Evolutionary conservation across 495 filamentous ascomycete species (phyloP).

Genomic region (Lepidopterella palustris): DNA sequence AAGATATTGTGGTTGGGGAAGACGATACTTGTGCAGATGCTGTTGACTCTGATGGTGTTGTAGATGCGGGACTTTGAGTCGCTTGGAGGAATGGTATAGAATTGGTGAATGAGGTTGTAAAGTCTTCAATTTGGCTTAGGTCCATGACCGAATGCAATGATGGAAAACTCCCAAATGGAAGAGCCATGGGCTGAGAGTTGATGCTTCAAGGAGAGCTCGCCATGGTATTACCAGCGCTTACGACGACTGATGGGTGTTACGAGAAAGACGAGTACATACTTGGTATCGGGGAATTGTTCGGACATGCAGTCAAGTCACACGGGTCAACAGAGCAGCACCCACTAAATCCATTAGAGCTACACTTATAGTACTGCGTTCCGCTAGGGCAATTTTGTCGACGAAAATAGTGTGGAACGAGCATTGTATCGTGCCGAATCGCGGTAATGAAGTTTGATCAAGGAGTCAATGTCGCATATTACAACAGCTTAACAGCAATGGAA

Average conservation of each 20-base stretch:
- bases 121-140: neutral
- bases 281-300: neutral
- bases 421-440: neutral
- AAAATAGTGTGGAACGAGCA: neutral
- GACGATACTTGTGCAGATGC: neutral
- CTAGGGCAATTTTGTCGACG: neutral
- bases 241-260: neutral
- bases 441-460: too few relatives aligned
- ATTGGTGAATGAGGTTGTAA: neutral
- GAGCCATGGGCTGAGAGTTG: neutral
- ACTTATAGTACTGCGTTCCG: neutral
- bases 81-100: too few relatives aligned
- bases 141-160: neutral
- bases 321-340: constrained; percentile 1
- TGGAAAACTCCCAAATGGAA: neutral
- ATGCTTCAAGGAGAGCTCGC: neutral
- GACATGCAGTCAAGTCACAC: constrained; percentile 3
- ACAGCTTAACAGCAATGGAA: neutral
- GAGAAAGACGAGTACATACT: neutral
- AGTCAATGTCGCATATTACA: neutral
- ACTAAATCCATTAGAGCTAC: neutral
- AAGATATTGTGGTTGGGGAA: neutral
- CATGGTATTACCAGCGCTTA: neutral
- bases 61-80: too few relatives aligned
- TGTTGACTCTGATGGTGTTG: neutral